Base-by-base conservation (phyloP, 148 eudicot genomes). In the Vaccinium corymbosum region DNA sequence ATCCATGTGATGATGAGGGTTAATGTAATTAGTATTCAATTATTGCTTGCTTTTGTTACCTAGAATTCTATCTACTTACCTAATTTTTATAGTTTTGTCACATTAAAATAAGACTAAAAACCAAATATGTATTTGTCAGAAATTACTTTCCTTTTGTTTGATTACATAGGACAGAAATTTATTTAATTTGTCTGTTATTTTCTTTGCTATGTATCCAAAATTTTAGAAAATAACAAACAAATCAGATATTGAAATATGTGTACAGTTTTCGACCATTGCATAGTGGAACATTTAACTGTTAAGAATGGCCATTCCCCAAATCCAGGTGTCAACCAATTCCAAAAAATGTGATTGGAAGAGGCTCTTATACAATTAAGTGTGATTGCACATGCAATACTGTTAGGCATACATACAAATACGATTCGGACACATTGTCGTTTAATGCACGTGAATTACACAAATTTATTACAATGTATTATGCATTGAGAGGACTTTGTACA, bases 291-390 rank as follows among this genome's bases (percentile, higher is more conserved):
- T 35, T 35, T 35, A 35, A 2, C 38, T 35, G 38, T 64, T 64
- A 68, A 68, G 35, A 25, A 25, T 68, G 73, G 73, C 57, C 64
- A 72, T 29, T 32, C 48, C 64, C 9, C 14, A 16, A 66, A 66
- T 66, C 35, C 8, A 68, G 73, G 75, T 71, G 75, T 71, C 48
- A 13, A 15, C 75, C 81, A 79, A 79, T 79, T 79, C 46, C 27
- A 32, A 19, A 56, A 8, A 20, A 32, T 32, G 68, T 17, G 42
- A 53, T 15, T 55, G 48, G 46, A 17, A 35, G 25, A 53, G 71
- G 14, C 12, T 0, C 32, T 64, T n/a, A 22, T 64, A 7, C 15
- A 9, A n/a, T 64, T 35, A 32, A 32, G 35, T 32, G 35, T 32
- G 38, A 35, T 35, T 35, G 0, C 4, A 35, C 38, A 64, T 2